Percentiles rank a stretch among this genome's conserved stretches.
These are phyloP conservation scores for Annulohypoxylon nitens DNA, from an alignment of 495 filamentous ascomycete species.

Conservation along the genomic window DNA sequence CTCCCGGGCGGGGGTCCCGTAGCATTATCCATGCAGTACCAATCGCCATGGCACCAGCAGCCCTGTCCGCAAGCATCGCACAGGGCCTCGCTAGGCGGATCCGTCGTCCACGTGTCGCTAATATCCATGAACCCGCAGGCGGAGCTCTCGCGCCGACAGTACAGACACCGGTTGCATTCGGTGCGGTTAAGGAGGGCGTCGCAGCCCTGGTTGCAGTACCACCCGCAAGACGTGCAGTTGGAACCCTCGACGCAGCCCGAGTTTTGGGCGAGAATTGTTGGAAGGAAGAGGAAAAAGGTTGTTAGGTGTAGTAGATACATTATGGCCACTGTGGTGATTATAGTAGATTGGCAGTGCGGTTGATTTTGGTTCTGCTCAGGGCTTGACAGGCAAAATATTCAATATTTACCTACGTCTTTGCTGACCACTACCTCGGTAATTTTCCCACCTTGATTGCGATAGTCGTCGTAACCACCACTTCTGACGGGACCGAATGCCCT, in stretches of 20 bases:
- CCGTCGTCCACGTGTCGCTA: constrained; percentile 21
- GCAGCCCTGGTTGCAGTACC: constrained; percentile 44
- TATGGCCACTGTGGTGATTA: neutral
- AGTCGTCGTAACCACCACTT: neutral
- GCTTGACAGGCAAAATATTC: neutral
- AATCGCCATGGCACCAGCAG: constrained; percentile 44
- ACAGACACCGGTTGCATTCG: constrained; percentile 41
- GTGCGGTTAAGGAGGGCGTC: constrained; percentile 12
- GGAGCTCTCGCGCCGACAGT: constrained; percentile 47
- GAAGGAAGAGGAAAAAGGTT: constrained; percentile 8
- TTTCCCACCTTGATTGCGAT: neutral
- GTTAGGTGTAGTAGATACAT: constrained; percentile 24
- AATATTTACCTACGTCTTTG: neutral
- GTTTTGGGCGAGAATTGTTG: neutral
- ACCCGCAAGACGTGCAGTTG: constrained; percentile 29
- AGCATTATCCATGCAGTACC: constrained; percentile 36
- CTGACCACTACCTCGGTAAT: neutral
- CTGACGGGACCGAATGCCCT: neutral
- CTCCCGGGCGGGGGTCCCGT: constrained; percentile 27
- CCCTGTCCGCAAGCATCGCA: constrained; percentile 33
- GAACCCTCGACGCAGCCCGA: constrained; percentile 4
- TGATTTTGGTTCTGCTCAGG: neutral
- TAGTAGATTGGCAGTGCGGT: neutral
- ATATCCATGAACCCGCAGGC: constrained; percentile 38
- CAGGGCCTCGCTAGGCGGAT: constrained; percentile 35